Base-by-base conservation (phyloP, 1,139 yeast species). In the Taphrina communis region DNA sequence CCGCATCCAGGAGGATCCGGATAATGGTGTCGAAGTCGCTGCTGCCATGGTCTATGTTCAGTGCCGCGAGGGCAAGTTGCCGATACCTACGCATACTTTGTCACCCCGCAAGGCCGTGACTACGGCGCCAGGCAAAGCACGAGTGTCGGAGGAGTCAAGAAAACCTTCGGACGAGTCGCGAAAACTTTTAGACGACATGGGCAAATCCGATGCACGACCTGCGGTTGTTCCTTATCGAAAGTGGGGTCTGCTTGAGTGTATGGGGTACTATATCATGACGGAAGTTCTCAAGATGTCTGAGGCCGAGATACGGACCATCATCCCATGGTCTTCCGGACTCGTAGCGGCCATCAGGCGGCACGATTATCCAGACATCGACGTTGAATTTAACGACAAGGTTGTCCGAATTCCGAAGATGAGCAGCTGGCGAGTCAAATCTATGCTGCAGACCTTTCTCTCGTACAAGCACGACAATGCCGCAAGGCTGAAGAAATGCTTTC, bases 21-120 rank as follows among this genome's bases (percentile, higher is more conserved):
- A 50, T 25, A 21, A 11, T 31, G 53, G 53, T 11, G 36, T 11
- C 53, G 53, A 50, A 50, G 21, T 35, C 11, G 53, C 53, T 9
- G 53, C 53, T 21, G 53, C 53, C 36, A 50, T 50, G 53, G 53
- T 50, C 5, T 50, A 50, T n/a, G n/a, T 50, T 4, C 53, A 50
- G n/a, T 50, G 53, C n/a, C 36, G 53, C 9, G 53, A 50, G 36
- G 53, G 53, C 11, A 50, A 50, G n/a, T n/a, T 50, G 9, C 36
- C 53, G 31, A 50, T 50, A 50, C 53, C 53, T 17, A 19, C 8
- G 8, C 53, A n/a, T 25, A 25, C 53, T 12, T 11, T n/a, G 11
- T 5, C 14, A 11, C 42, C 6, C 4, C 42, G 42, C 42, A 39
- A 14, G 19, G 3, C 8, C 19, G 19, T 12, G 48, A n/a, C 48